These are phyloP conservation scores for Lagenidium giganteum DNA, from an alignment of 352 stramenopile species.

Conservation along the genomic window DNA sequence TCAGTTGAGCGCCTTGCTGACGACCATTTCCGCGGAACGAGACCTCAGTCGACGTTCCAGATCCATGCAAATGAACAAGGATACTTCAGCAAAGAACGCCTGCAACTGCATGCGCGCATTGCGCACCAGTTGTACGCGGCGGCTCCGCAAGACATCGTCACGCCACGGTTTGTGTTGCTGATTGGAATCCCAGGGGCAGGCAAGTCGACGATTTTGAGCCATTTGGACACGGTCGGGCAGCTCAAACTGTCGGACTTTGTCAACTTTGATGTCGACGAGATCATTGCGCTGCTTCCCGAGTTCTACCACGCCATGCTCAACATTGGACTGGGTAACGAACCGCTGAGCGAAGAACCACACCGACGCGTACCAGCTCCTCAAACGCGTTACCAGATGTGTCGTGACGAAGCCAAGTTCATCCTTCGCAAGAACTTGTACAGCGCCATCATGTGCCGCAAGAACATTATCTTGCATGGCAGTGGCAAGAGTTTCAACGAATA, in stretches of 20 bases:
- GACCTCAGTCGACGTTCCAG: conserved; percentile 43
- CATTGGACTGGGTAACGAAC: conserved; percentile 64
- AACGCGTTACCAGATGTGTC: conserved; percentile 71
- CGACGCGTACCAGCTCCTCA: conserved; percentile 38
- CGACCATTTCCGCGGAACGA: no score
- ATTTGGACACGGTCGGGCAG: conserved; percentile 61
- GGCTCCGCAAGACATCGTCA: conserved; percentile 39
- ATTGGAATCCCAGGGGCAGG: conserved; percentile 60
- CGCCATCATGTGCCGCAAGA: conserved; percentile 72
- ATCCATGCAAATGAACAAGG: conserved; percentile 52
- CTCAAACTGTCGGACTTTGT: conserved; percentile 74
- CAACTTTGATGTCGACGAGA: conserved; percentile 80
- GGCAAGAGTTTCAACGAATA: conserved; percentile 74
- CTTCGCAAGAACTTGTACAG: conserved; percentile 76
- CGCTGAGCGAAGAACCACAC: conserved; percentile 5
- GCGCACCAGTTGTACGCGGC: conserved; percentile 63
- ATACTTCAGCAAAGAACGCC: conserved; percentile 54
- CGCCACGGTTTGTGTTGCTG: conserved; percentile 65
- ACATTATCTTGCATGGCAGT: conserved; percentile 76
- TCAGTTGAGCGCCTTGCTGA: conserved; percentile 26
- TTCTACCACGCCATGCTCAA: conserved; percentile 84
- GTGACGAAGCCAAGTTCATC: conserved; percentile 77
- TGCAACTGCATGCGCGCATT: conserved; percentile 67
- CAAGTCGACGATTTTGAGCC: conserved; percentile 74
- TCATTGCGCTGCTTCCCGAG: conserved; percentile 71